Base-by-base conservation (phyloP, 108 stramenopile genomes). In the Pseudonitzschia multiseries region DNA sequence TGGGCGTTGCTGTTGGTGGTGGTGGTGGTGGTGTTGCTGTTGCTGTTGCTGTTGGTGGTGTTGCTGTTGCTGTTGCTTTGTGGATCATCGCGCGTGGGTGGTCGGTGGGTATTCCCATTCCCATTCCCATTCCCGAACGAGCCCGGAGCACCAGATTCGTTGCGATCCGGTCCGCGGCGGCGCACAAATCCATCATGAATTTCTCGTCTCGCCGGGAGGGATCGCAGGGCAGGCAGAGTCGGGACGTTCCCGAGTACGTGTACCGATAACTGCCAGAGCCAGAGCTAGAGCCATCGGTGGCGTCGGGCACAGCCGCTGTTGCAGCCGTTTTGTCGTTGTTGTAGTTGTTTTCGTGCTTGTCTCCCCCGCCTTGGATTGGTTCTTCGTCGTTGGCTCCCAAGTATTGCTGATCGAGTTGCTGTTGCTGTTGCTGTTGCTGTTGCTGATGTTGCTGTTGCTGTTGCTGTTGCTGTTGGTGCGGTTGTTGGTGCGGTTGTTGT, bases 241-340 rank as follows among this genome's bases (percentile, higher is more conserved):
- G 74, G 21, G 74, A 17, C 0, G 33, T 68, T 46, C 74, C 74
- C 36, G 74, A 75, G 42, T 75, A 75, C 27, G 31, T 75, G 44
- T 75, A 75, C 6, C 20, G 28, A 0, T 24, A 54, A 24, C 24
- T 54, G 6, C 24, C 24, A 15, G n/a, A 0, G 24, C 8, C 8
- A 54, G 0, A 8, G 24, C 13, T 15, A 54, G 8, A 24, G n/a
- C n/a, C n/a, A n/a, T n/a, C n/a, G n/a, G n/a, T n/a, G n/a, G n/a
- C n/a, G n/a, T n/a, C n/a, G n/a, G n/a, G n/a, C n/a, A n/a, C n/a
- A n/a, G n/a, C n/a, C n/a, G n/a, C n/a, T n/a, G n/a, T n/a, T n/a
- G n/a, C n/a, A n/a, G n/a, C n/a, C n/a, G n/a, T n/a, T n/a, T n/a
- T n/a, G n/a, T n/a, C n/a, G n/a, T n/a, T n/a, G n/a, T n/a, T n/a